phyloP scores from a whole-genome alignment of 1,284 basidiomycete species.

The Rhodofomes roseus region DNA sequence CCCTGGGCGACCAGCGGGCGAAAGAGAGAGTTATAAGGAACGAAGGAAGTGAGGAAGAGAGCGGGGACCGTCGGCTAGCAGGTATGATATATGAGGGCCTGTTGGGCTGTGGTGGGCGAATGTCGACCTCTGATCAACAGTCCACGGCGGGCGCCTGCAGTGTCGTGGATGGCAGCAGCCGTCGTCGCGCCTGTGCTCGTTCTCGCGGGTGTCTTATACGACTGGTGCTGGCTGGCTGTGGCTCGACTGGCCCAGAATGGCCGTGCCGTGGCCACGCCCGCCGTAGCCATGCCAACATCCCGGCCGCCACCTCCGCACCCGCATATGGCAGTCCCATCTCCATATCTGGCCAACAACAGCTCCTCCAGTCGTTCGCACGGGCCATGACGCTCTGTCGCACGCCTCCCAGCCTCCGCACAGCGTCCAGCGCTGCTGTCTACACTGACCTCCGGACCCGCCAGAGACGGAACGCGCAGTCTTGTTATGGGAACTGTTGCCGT shows the following conservation, averaged over 20 bases:
- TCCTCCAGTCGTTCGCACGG: too few relatives aligned
- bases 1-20: constrained; percentile 1
- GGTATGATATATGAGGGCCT: not conserved
- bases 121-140: not conserved
- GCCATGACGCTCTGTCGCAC: too few relatives aligned
- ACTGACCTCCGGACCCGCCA: too few relatives aligned
- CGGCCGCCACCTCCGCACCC: not conserved
- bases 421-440: too few relatives aligned
- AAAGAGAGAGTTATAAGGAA: not conserved
- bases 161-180: too few relatives aligned
- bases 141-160: too few relatives aligned
- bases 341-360: not conserved
- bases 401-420: too few relatives aligned
- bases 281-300: not conserved
- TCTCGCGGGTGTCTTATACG: too few relatives aligned
- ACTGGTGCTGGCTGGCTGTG: not conserved
- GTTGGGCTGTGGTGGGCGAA: not conserved
- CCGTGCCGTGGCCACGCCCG: not conserved
- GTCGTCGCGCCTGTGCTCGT: too few relatives aligned
- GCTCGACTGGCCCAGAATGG: not conserved
- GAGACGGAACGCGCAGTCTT: too few relatives aligned
- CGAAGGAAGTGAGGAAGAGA: not conserved
- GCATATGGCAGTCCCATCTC: not conserved
- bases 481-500: too few relatives aligned
- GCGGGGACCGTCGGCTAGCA: not conserved